Evolutionary conservation across 805 yeast species (phyloP), one percentile per base, ranked within the genome.

Genomic region (Metschnikowia continentalis): DNA sequence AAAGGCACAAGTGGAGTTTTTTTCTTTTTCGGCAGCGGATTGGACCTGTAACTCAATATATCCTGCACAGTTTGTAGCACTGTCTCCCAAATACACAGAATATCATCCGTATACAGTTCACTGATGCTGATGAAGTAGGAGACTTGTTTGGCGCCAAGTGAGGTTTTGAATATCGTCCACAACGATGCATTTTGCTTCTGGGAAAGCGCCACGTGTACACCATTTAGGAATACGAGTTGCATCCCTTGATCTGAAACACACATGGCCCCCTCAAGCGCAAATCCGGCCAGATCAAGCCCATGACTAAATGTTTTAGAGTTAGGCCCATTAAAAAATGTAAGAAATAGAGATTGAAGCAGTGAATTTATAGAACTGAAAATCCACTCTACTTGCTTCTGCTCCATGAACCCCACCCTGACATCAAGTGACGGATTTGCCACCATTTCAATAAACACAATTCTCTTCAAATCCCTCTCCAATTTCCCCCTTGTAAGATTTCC

Each of bases 391-490:
- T 32, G 17, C 6, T 15, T 15, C 23, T 17, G 35, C 10, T 14
- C 22, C 13, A 32, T 22, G 7, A 42, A 42, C 14, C 30, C 45
- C 17, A 42, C 36, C 36, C 32, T 42, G 11, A 52, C 32, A 14
- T 32, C 33, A 8, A 42, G 20, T 6, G 30, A n/a, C 0, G 72
- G 71, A 33, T 59, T 48, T 8, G 54, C 52, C 3, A 69, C 55
- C 33, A 68, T 53, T 15, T 69, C 53, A 15, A 64, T 61, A 4
- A 78, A 62, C 0, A 74, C 41, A 5, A 56, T 46, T 0, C 50
- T 49, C 50, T 71, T 66, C 1, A 80, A 26, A 1, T 66, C 66
- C 13, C 58, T 64, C 0, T 67, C 41, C 0, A 68, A 26, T 11
- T 57, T 60, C 1, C 55, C 46, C 46, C 61, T 58, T 0, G 71